Evolutionary conservation across 805 yeast genomes (phyloP).

Genomic region (Sugiyamaella mastotermitis): DNA sequence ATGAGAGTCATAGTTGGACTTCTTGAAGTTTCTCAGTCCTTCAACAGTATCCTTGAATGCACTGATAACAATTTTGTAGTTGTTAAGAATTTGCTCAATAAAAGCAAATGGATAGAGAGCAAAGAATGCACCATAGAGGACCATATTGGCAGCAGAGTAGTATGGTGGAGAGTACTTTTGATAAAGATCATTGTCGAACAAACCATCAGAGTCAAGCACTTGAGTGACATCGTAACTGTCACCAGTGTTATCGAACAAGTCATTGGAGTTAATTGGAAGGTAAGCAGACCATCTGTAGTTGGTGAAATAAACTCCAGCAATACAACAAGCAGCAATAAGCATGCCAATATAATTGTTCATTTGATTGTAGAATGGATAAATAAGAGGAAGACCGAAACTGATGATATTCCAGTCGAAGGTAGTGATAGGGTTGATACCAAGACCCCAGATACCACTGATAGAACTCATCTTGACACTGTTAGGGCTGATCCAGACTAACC

Average conservation of each 20-base stretch:
- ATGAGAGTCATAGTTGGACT: slow-evolving; percentile 47
- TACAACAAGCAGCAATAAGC: slow-evolving; percentile 38
- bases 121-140: slow-evolving; percentile 48
- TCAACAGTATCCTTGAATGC: slow-evolving; percentile 21
- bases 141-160: slow-evolving; percentile 50
- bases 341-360: slow-evolving; percentile 34
- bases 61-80: slow-evolving; percentile 8
- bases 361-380: slow-evolving; percentile 39
- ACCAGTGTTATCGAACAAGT: slow-evolving; percentile 49
- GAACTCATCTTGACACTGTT: slow-evolving; percentile 54
- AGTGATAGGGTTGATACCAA: slow-evolving; percentile 42
- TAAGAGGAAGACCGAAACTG: slow-evolving; percentile 29
- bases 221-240: slow-evolving; percentile 41
- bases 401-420: slow-evolving; percentile 42
- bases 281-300: slow-evolving; percentile 42
- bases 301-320: slow-evolving; percentile 46
- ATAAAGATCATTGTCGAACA: slow-evolving; percentile 41
- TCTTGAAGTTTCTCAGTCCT: slow-evolving; percentile 22
- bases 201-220: slow-evolving; percentile 32
- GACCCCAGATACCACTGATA: slow-evolving; percentile 51
- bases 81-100: slow-evolving; percentile 29
- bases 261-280: slow-evolving; percentile 55
- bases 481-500: slow-evolving; percentile 55
- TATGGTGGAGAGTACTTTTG: slow-evolving; percentile 50
- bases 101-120: slow-evolving; percentile 51